Evolutionary conservation across 179 eudicot species (phyloP), one percentile per base, ranked within the genome.

Genomic region (Patellifolia procumbens): DNA sequence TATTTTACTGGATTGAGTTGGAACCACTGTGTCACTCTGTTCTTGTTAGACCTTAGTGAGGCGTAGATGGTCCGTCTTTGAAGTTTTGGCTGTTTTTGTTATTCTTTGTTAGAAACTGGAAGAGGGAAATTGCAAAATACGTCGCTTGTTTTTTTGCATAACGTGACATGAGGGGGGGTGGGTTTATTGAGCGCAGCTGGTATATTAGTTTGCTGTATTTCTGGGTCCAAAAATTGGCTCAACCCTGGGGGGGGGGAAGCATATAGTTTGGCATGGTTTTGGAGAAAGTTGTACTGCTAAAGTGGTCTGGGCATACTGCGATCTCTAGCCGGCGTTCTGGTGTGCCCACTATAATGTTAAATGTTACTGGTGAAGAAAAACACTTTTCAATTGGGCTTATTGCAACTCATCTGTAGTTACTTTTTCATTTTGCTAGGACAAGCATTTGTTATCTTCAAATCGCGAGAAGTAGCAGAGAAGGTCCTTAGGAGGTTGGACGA

Each of bases 231-330:
- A 39, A 37, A 2, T 28, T 46, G 2, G 29, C 7, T 66, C 58
- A 26, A 32, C 24, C 37, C 28, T 42, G 37, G 70, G 49, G 55
- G 45, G 19, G 62, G 53, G 69, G 0, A 90, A 92, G 97, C 86
- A 88, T 81, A 86, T 92, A 56, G 76, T 92, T 79, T 87, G 86
- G 89, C 75, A 78, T 87, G 90, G 86, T 39, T 88, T 90, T 64
- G 61, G 71, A 34, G 90, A 80, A 81, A 75, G 39, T 45, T 89
- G 89, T 63, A 78, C 83, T 5, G 94, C 91, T 58, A 89, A 84
- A 76, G 76, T 92, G 84, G 68, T 92, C n/a, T 61, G 91, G 64
- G 42, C 78, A 63, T 72, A 86, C 83, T 52, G 80, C 81, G 22
- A 75, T 71, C 26, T 87, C 89, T 35, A 85, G 86, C 75, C 96